Base-by-base conservation (phyloP, 805 yeast genomes). In the Candida dendrica region DNA sequence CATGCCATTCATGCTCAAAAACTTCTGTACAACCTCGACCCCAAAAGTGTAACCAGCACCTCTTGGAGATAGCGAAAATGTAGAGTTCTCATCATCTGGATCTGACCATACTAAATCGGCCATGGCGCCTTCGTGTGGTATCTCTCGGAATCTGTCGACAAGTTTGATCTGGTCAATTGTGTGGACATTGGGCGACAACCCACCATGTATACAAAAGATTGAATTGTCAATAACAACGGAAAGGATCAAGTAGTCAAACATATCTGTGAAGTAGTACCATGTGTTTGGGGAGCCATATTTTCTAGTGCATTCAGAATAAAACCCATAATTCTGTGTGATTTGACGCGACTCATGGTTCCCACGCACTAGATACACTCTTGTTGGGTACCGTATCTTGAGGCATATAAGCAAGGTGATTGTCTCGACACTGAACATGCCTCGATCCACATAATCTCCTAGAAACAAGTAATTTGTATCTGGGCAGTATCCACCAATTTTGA, bases 11-110 rank as follows among this genome's bases (percentile, higher is more conserved):
- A 84, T 74, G 42, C 77, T 74, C 42, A 93, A 68, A 60, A 95
- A 93, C 55, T 87, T 85, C 58, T 84, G 82, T 40, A 89, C 96
- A 38, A 95, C 91, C 48, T 86, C 93, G 34, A 78, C 69, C 16
- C 98, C 98, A 69, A 93, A 93, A 18, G 93, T 86, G 61, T 91
- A 93, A 4, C 99, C 99, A 1, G 99, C 99, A 34, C 99, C 99
- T 54, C 99, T 65, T 1, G 98, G 95, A 26, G 90, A 80, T 17
- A 93, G 74, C 49, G 90, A 82, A 61, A 93, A 93, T 55, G 89
- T 95, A 15, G 49, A 45, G 34, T 69, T 70, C 42, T 84, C 86
- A 27, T 85, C 84, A 61, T 95, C 98, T 0, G 99, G 99, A 58
- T 93, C 99, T 18, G 93, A 82, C 99, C 99, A 93, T 16, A 93